Evolutionary conservation across 2,329 filamentous ascomycete species (phyloP).

Genomic region (Coniella lustricola): DNA sequence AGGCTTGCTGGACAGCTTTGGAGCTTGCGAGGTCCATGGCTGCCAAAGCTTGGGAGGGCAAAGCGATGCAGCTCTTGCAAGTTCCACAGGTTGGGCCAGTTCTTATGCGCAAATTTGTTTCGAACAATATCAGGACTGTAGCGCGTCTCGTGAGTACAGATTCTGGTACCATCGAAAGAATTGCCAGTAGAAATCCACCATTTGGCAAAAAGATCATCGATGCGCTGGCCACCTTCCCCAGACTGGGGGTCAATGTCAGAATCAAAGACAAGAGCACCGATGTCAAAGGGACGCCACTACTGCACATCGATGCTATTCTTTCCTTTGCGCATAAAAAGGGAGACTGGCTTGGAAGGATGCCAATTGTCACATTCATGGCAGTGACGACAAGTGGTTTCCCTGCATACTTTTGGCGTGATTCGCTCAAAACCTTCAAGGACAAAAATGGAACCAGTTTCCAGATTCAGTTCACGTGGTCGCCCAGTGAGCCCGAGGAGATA

Average conservation of each 20-base stretch:
- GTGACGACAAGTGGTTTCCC: conserved; percentile 64
- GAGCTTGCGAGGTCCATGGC: conserved; percentile 71
- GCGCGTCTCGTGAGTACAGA: conserved; percentile 62
- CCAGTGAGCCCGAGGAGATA: conserved; percentile 47
- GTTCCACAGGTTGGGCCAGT: conserved; percentile 71
- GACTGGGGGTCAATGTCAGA: conserved; percentile 32
- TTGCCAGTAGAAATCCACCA: conserved; percentile 73
- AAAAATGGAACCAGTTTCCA: conserved; percentile 43
- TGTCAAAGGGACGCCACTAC: conserved; percentile 23
- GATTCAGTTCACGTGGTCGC: conserved; percentile 49
- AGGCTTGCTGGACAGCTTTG: conserved; percentile 60
- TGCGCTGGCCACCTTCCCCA: conserved; percentile 62
- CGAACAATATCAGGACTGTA: conserved; percentile 64
- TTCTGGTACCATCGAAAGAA: conserved; percentile 65
- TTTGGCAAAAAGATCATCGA: conserved; percentile 67
- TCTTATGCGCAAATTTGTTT: conserved; percentile 65
- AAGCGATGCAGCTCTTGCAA: conserved; percentile 73
- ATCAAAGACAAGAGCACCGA: neutral
- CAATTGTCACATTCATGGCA: conserved; percentile 68
- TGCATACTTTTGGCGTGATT: conserved; percentile 60
- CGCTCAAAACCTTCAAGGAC: conserved; percentile 57
- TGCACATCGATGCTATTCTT: conserved; percentile 60
- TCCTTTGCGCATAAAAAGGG: conserved; percentile 63
- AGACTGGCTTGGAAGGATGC: conserved; percentile 55
- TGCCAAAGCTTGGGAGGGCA: conserved; percentile 75